phyloP scores from a whole-genome alignment of 2,329 filamentous ascomycete species.

The Fusarium haematococcum region DNA sequence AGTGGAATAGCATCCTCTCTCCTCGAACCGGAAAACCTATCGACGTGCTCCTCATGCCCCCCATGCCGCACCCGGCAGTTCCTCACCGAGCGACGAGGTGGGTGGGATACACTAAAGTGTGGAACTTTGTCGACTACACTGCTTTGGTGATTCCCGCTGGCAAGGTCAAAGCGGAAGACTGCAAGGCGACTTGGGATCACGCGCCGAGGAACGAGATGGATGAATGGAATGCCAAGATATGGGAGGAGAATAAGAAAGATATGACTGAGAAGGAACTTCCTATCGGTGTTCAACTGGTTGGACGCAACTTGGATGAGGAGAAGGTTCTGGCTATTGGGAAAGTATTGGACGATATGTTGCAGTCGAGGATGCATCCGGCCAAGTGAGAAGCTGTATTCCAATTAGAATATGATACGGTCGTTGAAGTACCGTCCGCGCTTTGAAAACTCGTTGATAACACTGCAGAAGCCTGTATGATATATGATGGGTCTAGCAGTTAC shows the following conservation, averaged over 20 bases:
- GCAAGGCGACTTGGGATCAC: neutral
- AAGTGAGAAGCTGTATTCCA: neutral
- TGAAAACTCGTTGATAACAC: neutral
- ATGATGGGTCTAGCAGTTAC: neutral
- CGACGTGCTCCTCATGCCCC: conserved; percentile 68
- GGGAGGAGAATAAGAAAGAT: conserved; percentile 1
- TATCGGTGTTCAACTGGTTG: conserved; percentile 26
- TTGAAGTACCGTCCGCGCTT: neutral
- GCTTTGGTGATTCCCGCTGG: conserved; percentile 43
- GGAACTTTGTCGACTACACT: conserved; percentile 47
- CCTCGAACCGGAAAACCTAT: conserved; percentile 57
- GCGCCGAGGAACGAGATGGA: conserved; percentile 13
- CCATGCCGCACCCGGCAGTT: conserved; percentile 70
- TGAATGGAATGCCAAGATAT: conserved; percentile 19
- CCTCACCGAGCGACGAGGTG: conserved; percentile 56
- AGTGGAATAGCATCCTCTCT: conserved; percentile 64
- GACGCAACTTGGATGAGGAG: conserved; percentile 26
- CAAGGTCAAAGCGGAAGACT: conserved; percentile 1
- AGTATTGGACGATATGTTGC: conserved; percentile 13
- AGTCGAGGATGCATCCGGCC: neutral
- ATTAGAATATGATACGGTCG: neutral
- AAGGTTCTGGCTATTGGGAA: conserved; percentile 27
- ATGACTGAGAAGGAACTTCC: conserved; percentile 15
- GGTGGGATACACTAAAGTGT: conserved; percentile 58
- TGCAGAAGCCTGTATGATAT: neutral